Conservation (phyloP, 2,329 filamentous ascomycete genomes). For the Alternaria sp. region DNA sequence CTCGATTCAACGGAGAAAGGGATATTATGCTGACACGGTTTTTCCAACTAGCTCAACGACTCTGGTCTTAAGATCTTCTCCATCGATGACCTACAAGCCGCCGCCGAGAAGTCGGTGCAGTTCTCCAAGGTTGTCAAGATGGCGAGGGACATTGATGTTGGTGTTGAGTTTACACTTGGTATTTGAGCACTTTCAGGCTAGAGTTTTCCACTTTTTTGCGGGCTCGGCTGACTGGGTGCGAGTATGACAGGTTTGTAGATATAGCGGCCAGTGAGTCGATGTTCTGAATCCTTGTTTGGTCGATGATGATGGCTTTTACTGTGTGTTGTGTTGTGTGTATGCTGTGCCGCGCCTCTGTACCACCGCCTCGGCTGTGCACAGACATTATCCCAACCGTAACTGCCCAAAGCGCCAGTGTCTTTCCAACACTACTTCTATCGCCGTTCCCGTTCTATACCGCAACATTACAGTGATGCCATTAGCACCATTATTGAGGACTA, state of each 20-base stretch:
- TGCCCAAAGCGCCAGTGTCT: no score
- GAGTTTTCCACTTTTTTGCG: neutral
- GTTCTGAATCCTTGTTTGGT: no score
- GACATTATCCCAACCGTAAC: no score
- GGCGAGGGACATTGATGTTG: constrained; percentile 96
- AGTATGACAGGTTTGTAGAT: constrained; percentile 4
- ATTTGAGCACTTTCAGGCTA: constrained; percentile 67
- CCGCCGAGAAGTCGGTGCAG: constrained; percentile 97
- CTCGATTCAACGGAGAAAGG: neutral
- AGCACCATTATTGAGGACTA: no score
- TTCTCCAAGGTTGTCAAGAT: constrained; percentile 99
- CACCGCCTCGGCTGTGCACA: no score
- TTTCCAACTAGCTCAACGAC: constrained; percentile 77
- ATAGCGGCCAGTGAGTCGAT: no score
- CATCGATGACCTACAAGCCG: constrained; percentile 96
- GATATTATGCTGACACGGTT: neutral
- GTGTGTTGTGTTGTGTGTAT: no score
- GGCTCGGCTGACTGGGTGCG: neutral
- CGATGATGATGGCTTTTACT: neutral
- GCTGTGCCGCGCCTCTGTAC: no score
- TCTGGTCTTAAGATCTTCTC: constrained; percentile 99
- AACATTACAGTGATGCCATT: no score
- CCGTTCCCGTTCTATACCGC: no score
- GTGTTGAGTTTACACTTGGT: constrained; percentile 72
- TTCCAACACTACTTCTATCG: no score